Evolutionary conservation across 2,329 filamentous ascomycete species (phyloP), one percentile per base, ranked within the genome.

Genomic region (Exophiala sp.): DNA sequence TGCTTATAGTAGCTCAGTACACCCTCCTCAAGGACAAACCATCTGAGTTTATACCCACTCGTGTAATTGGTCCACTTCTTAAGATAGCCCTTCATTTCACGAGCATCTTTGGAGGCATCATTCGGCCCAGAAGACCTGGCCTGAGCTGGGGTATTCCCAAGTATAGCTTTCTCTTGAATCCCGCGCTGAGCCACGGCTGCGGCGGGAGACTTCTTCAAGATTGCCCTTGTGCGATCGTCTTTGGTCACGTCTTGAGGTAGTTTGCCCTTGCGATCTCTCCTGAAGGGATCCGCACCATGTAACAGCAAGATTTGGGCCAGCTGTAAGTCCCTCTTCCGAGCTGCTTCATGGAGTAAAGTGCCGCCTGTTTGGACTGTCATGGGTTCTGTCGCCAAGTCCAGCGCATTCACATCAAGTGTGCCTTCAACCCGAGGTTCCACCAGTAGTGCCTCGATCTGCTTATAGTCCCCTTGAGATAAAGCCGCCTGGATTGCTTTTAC

Each of bases 1-100:
- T 97, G 90, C 74, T 99, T 99, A 77, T 97, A 99, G 75, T 99
- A 99, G 72, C 94, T 97, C 62, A 99, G 73, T 10, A 99, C 92
- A 10, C 94, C 94, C 68, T 99, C 94, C 69, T 99, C 94, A 7
- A 99, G 82, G 11, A 97, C 94, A 68, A 99, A 99, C 91, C 92
- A 99, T 56, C 94, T 82, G 60, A 99, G 72, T 74, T 99, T 96
- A 75, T 96, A 99, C 7, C 94, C 94, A 68, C 89, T 91, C 18
- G 92, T 91, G 69, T 99, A 99, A 69, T 99, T 99, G 44, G 94
- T 99, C 94, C 94, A 99, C 71, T 99, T 99, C 75, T 96, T 97
- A 52, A 99, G 78, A 69, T 97, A 99, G 5, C 94, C 94, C 75
- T 95, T 96, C 89, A 99, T 97, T 72, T 97, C 92, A 44, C 91